Evolutionary conservation across 177 flowering plant genomes (phyloP), one percentile per base, ranked within the genome.

Genomic region (Vitis hybrid): DNA sequence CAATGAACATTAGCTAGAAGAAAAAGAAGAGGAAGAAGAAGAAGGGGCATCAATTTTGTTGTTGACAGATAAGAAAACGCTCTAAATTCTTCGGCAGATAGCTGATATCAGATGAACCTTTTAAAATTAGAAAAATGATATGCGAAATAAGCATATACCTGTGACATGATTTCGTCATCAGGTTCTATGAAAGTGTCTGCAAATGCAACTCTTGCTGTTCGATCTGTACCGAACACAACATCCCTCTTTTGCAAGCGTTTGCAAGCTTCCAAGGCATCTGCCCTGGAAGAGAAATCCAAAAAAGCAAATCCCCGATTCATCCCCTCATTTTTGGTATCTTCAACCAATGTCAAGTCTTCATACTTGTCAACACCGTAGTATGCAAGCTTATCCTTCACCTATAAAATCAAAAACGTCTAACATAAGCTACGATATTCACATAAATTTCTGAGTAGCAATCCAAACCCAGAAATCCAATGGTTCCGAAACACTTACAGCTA

Each of bases 291-390:
- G 53, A 82, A 82, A 60, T 82, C 82, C 62, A 82, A 74, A 61
- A 82, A 79, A 5, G 85, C 81, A 67, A 82, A 82, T 22, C 85
- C 82, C 8, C 82, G 72, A 75, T 82, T 79, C 77, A 77, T 70
- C 18, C 85, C 85, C 51, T 75, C 75, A 51, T 75, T 82, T 57
- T 67, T 75, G 6, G 70, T 52, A 49, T 82, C 85, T 71, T 77
- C 85, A 20, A 77, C 79, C 65, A 82, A 69, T 15, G 81, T 77
- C 67, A 82, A 63, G 14, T 77, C 85, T 62, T 82, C 85, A 39
- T 62, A 68, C 18, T 73, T 71, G 20, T 72, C 75, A 33, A 80
- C 75, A 49, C 79, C 81, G 57, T 77, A 78, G 10, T 68, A 69
- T 12, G 65, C 66, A 65, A 80, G 78, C 62, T 70, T 80, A 53